Evolutionary conservation across 2,329 filamentous ascomycete genomes (phyloP), one percentile per base, ranked within the genome.

Genomic region (Colletotrichum scovillei): DNA sequence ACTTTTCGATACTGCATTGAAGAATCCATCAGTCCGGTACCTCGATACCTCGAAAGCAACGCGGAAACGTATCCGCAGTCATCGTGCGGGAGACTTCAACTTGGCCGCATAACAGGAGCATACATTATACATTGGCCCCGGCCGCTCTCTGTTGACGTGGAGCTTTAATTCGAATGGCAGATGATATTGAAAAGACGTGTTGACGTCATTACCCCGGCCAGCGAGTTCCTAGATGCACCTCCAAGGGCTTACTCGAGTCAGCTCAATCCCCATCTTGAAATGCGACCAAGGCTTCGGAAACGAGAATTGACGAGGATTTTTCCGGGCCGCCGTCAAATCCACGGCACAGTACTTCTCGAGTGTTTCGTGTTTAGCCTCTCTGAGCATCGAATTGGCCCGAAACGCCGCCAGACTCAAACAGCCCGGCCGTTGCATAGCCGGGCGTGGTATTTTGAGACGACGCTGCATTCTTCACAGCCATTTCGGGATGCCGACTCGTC

Each of bases 361-460:
- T 49, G 69, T 63, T 67, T 72, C 69, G 58, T 68, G 35, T 42
- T 71, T 63, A 53, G 49, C 49, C 64, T 68, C 46, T 71, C 46
- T 55, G 56, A 58, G 56, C 52, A 72, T 38, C 28, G 24, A 32
- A 22, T 7, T 55, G 46, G 46, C 46, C 49, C 63, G 53, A 71
- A 67, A 67, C 63, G n/a, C 26, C 53, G 42, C 22, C 22, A 70
- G 62, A 42, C 46, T n/a, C 42, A 49, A 49, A 49, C 7, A 11
- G 42, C 19, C 42, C 42, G 42, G 19, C 19, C 42, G 19, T 22
- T 49, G 19, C 19, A 49, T 49, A 49, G 19, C 19, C 42, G 16
- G 42, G 42, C 42, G 19, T 49, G 42, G 42, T 49, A 49, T 9
- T 22, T 49, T 49, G 42, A 49, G 42, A 49, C 42, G 42, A 9